Evolutionary conservation across 441 rosid genomes (phyloP).

Genomic region (Cnidoscolus chayamansa): DNA sequence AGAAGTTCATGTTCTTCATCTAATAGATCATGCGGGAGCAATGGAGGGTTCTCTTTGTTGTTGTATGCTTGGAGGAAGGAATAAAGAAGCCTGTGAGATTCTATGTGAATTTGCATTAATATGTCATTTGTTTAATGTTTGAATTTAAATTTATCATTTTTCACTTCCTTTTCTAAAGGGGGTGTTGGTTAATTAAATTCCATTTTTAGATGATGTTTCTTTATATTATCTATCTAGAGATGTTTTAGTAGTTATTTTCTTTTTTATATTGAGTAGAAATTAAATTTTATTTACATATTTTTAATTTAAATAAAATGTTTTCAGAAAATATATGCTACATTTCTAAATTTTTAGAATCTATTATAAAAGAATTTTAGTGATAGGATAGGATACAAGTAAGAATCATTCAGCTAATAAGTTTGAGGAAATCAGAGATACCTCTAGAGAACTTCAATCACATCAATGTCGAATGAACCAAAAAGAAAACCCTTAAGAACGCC

Average conservation of each 20-base stretch:
- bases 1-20: constrained; percentile 58
- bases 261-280: not conserved
- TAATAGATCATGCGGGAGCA: constrained; percentile 45
- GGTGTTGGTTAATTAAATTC: not conserved
- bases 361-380: too few species aligned
- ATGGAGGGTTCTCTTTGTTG: constrained; percentile 49
- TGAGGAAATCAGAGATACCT: too few species aligned
- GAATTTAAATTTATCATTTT: not conserved
- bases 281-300: too few species aligned
- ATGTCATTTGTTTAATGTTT: not conserved
- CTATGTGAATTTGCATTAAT: not conserved
- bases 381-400: too few species aligned
- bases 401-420: too few species aligned
- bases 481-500: not conserved
- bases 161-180: not conserved
- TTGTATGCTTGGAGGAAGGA: constrained; percentile 57
- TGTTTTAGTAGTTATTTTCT: not conserved
- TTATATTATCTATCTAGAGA: too few species aligned
- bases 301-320: too few species aligned
- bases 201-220: too few species aligned
- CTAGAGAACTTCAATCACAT: too few species aligned
- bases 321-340: too few species aligned
- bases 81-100: constrained; percentile 1
- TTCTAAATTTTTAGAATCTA: too few species aligned
- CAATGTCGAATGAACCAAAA: too few species aligned